These are phyloP conservation scores for Chaetomidium leptoderma DNA, from an alignment of 495 filamentous ascomycete genomes.

Conservation along the genomic window DNA sequence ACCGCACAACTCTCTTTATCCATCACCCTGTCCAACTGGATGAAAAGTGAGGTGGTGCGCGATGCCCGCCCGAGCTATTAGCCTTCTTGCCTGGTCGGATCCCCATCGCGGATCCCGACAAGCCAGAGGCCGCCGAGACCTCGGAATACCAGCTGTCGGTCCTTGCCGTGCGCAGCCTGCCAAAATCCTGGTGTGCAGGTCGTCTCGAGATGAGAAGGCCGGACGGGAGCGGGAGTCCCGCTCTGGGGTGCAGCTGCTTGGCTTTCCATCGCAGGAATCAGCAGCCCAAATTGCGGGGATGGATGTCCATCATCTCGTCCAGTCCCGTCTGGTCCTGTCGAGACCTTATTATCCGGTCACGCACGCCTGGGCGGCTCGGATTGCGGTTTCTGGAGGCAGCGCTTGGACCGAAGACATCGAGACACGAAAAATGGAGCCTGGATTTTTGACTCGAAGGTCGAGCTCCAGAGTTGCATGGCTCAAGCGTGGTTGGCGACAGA, in stretches of 20 bases:
- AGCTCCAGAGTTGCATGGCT: not conserved
- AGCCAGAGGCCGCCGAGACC: constrained; percentile 12
- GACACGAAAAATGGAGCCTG: constrained; percentile 7
- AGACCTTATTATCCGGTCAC: not conserved
- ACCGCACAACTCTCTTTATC: constrained; percentile 27
- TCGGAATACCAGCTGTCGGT: not conserved
- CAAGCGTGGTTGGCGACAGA: constrained; percentile 9
- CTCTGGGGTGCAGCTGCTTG: constrained; percentile 9
- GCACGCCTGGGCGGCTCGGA: not conserved
- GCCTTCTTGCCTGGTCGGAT: constrained; percentile 21
- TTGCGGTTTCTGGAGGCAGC: constrained; percentile 4
- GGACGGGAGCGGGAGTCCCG: constrained; percentile 1
- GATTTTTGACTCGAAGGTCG: not conserved
- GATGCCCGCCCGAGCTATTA: not conserved
- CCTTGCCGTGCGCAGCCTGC: constrained; percentile 10
- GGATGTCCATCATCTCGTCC: not conserved
- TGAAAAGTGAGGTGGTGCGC: not conserved
- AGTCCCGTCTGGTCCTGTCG: constrained; percentile 1
- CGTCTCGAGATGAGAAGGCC: not conserved
- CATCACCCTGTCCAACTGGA: constrained; percentile 16
- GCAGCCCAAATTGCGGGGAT: constrained; percentile 2
- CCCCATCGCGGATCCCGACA: constrained; percentile 18
- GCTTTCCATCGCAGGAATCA: not conserved
- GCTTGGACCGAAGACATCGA: constrained; percentile 6
- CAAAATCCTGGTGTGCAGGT: not conserved